A percentile compares a stretch with the other conserved stretches of the same genome.
These are phyloP conservation scores for Starmerella geochares DNA, from an alignment of 805 yeast genomes.

Conservation along the genomic window DNA sequence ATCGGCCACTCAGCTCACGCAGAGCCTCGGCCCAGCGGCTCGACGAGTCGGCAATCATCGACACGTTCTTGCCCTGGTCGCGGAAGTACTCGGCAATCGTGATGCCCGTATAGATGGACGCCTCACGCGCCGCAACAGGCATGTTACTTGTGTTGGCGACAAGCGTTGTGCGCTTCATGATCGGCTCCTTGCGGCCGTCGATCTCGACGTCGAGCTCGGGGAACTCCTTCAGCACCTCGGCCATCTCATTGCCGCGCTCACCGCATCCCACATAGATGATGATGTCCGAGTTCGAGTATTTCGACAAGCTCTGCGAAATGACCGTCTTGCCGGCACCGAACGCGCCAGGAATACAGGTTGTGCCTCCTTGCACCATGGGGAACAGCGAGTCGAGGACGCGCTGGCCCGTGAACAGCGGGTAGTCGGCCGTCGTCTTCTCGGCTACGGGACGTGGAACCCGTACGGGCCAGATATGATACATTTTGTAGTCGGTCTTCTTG, in stretches of 20 bases:
- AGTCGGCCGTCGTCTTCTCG: conserved; percentile 83
- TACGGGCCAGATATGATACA: conserved; percentile 99
- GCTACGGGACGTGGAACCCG: conserved; percentile 99
- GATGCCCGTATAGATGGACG: conserved; percentile 97
- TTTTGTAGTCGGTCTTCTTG: conserved; percentile 62
- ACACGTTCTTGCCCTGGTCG: conserved; percentile 98
- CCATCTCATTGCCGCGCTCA: conserved; percentile 98
- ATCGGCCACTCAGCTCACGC: conserved; percentile 99
- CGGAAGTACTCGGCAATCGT: conserved; percentile 98
- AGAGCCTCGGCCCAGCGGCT: conserved; percentile 99
- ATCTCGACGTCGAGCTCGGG: conserved; percentile 91
- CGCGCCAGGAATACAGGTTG: conserved; percentile 99
- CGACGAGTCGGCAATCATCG: conserved; percentile 99
- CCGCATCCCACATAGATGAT: conserved; percentile 90
- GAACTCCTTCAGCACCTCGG: conserved; percentile 98
- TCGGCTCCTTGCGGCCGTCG: conserved; percentile 90
- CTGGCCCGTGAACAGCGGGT: conserved; percentile 95
- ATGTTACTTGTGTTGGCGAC: conserved; percentile 98
- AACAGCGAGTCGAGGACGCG: conserved; percentile 95
- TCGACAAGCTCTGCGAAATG: conserved; percentile 92
- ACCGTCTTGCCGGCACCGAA: conserved; percentile 99
- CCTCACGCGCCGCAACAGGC: conserved; percentile 99
- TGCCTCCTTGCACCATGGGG: conserved; percentile 99
- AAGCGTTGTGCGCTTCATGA: conserved; percentile 97
- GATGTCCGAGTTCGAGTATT: conserved; percentile 93